Percentiles rank a stretch among this genome's conserved stretches.
Evolutionary conservation across 2,329 filamentous ascomycete genomes (phyloP).

Genomic region (Pseudofabraea citricarpa): DNA sequence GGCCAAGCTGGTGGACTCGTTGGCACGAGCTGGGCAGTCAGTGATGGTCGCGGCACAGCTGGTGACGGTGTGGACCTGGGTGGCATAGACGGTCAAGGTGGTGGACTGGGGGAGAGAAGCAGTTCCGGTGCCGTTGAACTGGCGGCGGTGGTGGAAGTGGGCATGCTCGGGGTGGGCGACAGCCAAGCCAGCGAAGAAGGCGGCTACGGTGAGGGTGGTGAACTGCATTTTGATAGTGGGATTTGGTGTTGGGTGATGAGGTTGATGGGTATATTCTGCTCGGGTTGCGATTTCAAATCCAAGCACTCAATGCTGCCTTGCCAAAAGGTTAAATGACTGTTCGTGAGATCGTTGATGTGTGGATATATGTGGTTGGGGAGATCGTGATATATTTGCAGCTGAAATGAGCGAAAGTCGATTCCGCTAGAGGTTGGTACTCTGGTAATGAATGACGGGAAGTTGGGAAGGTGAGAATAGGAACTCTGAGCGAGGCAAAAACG

Average conservation of each 20-base stretch:
- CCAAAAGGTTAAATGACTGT: slow-evolving; percentile 2
- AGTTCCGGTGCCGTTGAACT: slow-evolving; percentile 15
- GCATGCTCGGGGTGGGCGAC: slow-evolving; percentile 18
- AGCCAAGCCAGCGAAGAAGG: slow-evolving; percentile 28
- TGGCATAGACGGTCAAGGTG: slow-evolving; percentile 35
- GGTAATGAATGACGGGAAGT: slow-evolving; percentile 27
- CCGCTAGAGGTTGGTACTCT: slow-evolving; percentile 19
- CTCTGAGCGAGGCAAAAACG: slow-evolving; percentile 17
- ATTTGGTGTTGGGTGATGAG: too few relatives aligned
- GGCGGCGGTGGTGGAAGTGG: slow-evolving; percentile 24
- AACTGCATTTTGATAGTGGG: slow-evolving; percentile 23
- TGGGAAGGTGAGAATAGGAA: slow-evolving; percentile 21
- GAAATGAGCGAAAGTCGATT: slow-evolving; percentile 29
- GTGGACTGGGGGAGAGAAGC: slow-evolving; percentile 22
- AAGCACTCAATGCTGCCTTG: slow-evolving; percentile 21
- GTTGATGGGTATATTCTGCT: too few relatives aligned
- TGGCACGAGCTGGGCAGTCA: slow-evolving; percentile 32
- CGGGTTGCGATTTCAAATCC: too few relatives aligned
- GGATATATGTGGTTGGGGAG: slow-evolving; percentile 1
- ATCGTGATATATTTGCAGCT: slow-evolving; percentile 12
- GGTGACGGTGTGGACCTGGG: slow-evolving; percentile 31
- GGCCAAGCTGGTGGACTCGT: slow-evolving; percentile 12
- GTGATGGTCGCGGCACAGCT: slow-evolving; percentile 35
- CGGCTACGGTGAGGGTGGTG: slow-evolving; percentile 20
- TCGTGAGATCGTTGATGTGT: slow-evolving; percentile 4